phyloP scores from a whole-genome alignment of 805 yeast genomes.

The Starmera caribaea region DNA sequence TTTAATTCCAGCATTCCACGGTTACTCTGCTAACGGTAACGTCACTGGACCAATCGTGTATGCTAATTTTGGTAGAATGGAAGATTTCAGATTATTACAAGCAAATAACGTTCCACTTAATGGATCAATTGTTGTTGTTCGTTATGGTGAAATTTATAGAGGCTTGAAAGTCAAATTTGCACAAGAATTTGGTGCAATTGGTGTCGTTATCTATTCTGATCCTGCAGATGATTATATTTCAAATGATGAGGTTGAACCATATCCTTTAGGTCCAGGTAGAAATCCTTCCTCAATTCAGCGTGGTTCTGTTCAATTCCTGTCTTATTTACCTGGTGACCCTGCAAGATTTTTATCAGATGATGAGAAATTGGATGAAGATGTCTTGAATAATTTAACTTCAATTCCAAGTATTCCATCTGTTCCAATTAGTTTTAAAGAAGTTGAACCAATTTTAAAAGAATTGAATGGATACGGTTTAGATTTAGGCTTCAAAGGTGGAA shows the following conservation, averaged over 20 bases:
- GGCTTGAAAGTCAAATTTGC: conserved; percentile 74
- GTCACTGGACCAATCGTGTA: conserved; percentile 57
- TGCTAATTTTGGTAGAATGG: conserved; percentile 58
- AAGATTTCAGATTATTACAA: conserved; percentile 44
- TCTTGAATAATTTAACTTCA: conserved; percentile 33
- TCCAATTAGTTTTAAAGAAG: conserved; percentile 58
- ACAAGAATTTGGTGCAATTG: conserved; percentile 59
- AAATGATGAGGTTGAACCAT: conserved; percentile 46
- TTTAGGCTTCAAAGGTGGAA: conserved; percentile 38
- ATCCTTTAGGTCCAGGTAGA: conserved; percentile 72
- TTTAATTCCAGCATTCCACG: conserved; percentile 63
- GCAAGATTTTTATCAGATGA: conserved; percentile 32
- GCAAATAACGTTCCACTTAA: conserved; percentile 37
- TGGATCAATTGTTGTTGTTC: conserved; percentile 54
- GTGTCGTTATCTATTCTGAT: conserved; percentile 59
- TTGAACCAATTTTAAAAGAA: conserved; percentile 47
- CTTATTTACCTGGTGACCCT: conserved; percentile 67
- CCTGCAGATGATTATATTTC: conserved; percentile 53
- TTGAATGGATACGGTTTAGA: conserved; percentile 51
- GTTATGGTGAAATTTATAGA: conserved; percentile 60
- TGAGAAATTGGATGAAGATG: conserved; percentile 50
- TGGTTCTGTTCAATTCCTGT: conserved; percentile 60
- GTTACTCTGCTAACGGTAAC: conserved; percentile 68
- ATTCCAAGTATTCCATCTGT: conserved; percentile 63
- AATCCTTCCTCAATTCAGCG: conserved; percentile 70